Evolutionary conservation across 495 filamentous ascomycete genomes (phyloP).

Genomic region (Entonaema liquescens): DNA sequence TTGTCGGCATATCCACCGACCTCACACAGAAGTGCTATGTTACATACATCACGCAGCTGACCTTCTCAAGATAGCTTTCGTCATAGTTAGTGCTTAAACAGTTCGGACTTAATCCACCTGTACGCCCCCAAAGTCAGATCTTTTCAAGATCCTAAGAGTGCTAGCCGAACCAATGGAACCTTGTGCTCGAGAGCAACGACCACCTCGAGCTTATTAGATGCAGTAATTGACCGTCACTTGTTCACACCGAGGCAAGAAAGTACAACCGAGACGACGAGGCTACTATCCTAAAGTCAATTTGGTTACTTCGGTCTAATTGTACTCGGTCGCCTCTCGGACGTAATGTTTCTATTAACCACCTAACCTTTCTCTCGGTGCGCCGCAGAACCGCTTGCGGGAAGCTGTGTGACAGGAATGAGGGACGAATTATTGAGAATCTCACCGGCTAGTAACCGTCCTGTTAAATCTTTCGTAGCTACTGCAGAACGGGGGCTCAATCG

Average conservation of each 20-base stretch:
- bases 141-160: slow-evolving; percentile 33
- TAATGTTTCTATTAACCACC: slow-evolving; percentile 1
- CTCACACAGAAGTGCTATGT: not conserved
- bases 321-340: slow-evolving; percentile 32
- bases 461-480: not conserved
- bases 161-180: slow-evolving; percentile 37
- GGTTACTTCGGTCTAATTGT: slow-evolving; percentile 14
- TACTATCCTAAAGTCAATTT: slow-evolving; percentile 7
- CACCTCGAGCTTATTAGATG: slow-evolving; percentile 9
- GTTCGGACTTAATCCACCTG: slow-evolving; percentile 23
- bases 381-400: slow-evolving; percentile 17
- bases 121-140: slow-evolving; percentile 29
- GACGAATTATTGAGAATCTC: not conserved
- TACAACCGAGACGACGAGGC: slow-evolving; percentile 23
- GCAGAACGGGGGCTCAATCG: not conserved
- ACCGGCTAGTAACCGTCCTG: not conserved
- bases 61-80: slow-evolving; percentile 8
- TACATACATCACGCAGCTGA: slow-evolving; percentile 11
- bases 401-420: not conserved
- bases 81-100: slow-evolving; percentile 13
- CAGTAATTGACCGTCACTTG: slow-evolving; percentile 3
- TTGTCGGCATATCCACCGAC: slow-evolving; percentile 17
- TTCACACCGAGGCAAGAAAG: slow-evolving; percentile 24
- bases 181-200: slow-evolving; percentile 3
- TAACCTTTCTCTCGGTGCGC: slow-evolving; percentile 8